Base-by-base conservation (phyloP, 768 basidiomycete species). In the Cytidiella melzeri region DNA sequence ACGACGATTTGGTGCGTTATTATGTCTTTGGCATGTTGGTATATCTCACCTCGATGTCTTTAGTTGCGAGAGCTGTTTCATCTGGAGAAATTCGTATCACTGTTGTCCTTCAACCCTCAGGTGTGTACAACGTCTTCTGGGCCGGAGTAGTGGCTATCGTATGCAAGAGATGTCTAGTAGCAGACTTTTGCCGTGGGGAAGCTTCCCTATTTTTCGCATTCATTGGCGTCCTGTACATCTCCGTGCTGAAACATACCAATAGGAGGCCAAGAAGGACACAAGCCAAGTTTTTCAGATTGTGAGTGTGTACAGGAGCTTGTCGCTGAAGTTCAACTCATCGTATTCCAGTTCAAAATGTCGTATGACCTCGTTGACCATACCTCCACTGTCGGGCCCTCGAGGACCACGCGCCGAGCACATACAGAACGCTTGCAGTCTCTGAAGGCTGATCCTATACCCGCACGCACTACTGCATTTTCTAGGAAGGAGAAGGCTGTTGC, bases 51-150 rank as follows among this genome's bases (percentile, higher is more conserved):
- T 15, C 37, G 30, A 45, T 40, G n/a, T 13, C 15, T 27, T 37
- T 53, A 92, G 85, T 74, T 95, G 42, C 80, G 93, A 52, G 91
- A 97, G 66, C 73, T 80, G 51, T 97, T 94, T 65, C 93, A 97
- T 61, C 74, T 95, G 67, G 85, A 93, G 55, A 73, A 84, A 50
- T 94, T 87, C 61, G 77, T 81, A 2, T 81, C 77, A 21, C 73
- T 95, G 70, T 67, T 92, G 28, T 74, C 72, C 18, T 97, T 82
- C 63, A 77, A 94, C 65, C 93, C 92, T 7, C 64, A 71, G 65
- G 87, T 87, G 53, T 30, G 79, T 61, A 46, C 37, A 28, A 7
- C 25, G 10, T 44, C 24, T 19, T 25, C 19, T 5, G 23, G 11
- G 24, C 40, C 11, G 18, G 23, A 41, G n/a, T n/a, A n/a, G n/a